Evolutionary conservation across 2,329 filamentous ascomycete genomes (phyloP), one percentile per base, ranked within the genome.

Genomic region (Paraconiothyrium sp.): DNA sequence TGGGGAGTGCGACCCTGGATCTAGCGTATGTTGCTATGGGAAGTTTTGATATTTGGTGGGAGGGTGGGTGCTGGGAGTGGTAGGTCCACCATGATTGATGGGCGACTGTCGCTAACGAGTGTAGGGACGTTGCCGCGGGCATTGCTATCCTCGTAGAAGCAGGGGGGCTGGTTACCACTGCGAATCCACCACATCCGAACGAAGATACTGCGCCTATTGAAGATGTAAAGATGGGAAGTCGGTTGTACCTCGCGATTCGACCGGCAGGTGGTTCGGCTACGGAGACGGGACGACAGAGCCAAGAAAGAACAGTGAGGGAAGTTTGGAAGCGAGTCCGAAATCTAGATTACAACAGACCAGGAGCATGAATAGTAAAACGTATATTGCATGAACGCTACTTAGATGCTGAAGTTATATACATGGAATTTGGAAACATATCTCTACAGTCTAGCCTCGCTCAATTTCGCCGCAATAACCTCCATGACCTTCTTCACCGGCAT

Each of bases 31-130:
- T 88, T 10, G 91, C 91, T 13, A 91, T 91, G 85, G 91, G 91
- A 0, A 83, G 88, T 0, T 89, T 93, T 67, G 91, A 93, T 77
- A 92, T 93, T 11, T 93, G 91, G 90, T 93, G 90, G 90, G 90
- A 93, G 73, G 91, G 90, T 3, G 90, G 90, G 0, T 92, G 90
- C 71, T 92, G 90, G 90, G 91, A 93, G 77, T 93, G 91, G 88
- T 89, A 69, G 66, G 83, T 76, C 27, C 27, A 6, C 32, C 32
- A 27, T 48, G 32, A 27, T 1, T n/a, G 22, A 22, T 24, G 20
- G 13, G 6, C 50, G 7, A 46, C 35, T 16, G 1, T 6, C 4
- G 22, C 22, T 59, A 37, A 37, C 66, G 41, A n/a, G 74, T 69
- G 14, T 61, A 85, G 85, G 90, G 91, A 93, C 67, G 91, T 93